Conservation (phyloP, 2,329 filamentous ascomycete genomes). For the Paraphaeosphaeria sporulosa region DNA sequence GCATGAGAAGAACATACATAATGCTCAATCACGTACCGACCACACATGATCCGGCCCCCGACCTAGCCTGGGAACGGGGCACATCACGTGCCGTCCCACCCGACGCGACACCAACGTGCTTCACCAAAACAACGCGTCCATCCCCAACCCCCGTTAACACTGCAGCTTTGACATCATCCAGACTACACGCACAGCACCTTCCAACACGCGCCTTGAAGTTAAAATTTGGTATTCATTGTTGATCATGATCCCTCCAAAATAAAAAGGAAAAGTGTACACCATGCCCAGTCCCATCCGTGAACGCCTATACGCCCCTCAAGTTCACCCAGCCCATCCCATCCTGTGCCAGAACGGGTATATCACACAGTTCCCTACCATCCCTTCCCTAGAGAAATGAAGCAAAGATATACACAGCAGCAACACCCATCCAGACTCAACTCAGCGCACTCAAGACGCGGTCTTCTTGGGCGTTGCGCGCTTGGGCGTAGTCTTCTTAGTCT, state of each 20-base stretch:
- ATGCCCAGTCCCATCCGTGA: neutral
- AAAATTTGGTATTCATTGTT: conserved; percentile 21
- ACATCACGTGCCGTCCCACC: too few species aligned
- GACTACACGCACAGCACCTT: neutral
- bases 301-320: neutral
- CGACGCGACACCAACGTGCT: conserved; percentile 4
- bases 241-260: too few species aligned
- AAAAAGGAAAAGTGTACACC: too few species aligned
- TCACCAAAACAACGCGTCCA: conserved; percentile 10
- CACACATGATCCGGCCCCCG: neutral
- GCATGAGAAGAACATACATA: neutral
- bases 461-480: conserved; percentile 56
- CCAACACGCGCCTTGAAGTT: neutral
- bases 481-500: conserved; percentile 52
- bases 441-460: conserved; percentile 37
- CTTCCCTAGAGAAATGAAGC: conserved; percentile 24
- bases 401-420: too few species aligned
- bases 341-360: conserved; percentile 6
- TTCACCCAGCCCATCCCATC: neutral
- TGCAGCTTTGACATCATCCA: too few species aligned
- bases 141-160: too few species aligned
- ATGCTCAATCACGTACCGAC: neutral
- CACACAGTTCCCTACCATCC: too few species aligned
- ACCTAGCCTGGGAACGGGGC: too few species aligned
- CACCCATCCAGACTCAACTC: too few species aligned